These are phyloP conservation scores for Saprolegnia parasitica DNA, from an alignment of 352 stramenopile species.

Conservation along the genomic window DNA sequence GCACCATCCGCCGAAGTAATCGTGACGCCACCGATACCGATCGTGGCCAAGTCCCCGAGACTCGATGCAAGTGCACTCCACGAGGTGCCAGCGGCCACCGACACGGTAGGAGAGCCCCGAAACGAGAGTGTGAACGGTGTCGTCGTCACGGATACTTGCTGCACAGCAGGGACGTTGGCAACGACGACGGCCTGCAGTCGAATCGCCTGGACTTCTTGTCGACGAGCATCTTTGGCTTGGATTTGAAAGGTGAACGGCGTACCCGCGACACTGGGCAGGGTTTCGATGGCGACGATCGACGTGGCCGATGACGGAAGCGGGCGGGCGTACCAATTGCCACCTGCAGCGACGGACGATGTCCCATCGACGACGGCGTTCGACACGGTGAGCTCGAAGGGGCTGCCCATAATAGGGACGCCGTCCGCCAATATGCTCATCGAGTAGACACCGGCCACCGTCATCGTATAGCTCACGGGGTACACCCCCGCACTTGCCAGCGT, in stretches of 20 bases:
- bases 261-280: conserved; percentile 46
- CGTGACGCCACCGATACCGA: conserved; percentile 65
- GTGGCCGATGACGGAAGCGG: not conserved
- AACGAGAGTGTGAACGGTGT: conserved; percentile 53
- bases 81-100: conserved; percentile 37
- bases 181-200: conserved; percentile 53
- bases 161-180: conserved; percentile 44
- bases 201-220: conserved; percentile 62
- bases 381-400: conserved; percentile 84
- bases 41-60: conserved; percentile 79
- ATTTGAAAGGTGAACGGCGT: conserved; percentile 76
- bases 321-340: conserved; percentile 45
- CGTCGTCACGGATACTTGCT: conserved; percentile 45
- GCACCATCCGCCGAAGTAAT: conserved; percentile 50
- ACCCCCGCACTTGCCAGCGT: conserved; percentile 56
- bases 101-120: conserved; percentile 41
- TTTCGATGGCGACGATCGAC: conserved; percentile 45
- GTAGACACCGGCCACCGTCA: conserved; percentile 87
- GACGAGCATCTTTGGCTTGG: conserved; percentile 84
- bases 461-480: conserved; percentile 91
- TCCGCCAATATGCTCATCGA: conserved; percentile 83
- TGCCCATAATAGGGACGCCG: conserved; percentile 76
- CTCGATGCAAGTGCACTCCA: conserved; percentile 45
- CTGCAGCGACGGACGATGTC: conserved; percentile 60
- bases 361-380: conserved; percentile 59